Evolutionary conservation across 2,329 filamentous ascomycete genomes (phyloP).

Genomic region (Xylaria sp.): DNA sequence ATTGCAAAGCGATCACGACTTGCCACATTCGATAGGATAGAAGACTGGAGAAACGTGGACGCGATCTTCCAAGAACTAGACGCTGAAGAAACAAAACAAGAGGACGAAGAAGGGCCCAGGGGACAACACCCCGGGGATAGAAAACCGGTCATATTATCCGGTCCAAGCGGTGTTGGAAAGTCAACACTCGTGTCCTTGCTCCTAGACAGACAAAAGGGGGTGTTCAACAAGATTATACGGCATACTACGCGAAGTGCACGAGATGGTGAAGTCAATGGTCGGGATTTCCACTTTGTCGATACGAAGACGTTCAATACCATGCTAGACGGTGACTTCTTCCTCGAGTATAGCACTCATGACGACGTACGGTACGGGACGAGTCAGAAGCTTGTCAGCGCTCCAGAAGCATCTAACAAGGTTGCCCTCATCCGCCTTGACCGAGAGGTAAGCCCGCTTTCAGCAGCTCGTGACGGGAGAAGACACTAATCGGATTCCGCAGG

Average conservation of each 20-base stretch:
- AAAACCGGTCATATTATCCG: slow-evolving; percentile 69
- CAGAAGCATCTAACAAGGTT: slow-evolving; percentile 63
- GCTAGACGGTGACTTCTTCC: slow-evolving; percentile 63
- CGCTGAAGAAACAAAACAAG: slow-evolving; percentile 44
- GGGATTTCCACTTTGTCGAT: slow-evolving; percentile 62
- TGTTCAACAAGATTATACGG: slow-evolving; percentile 64
- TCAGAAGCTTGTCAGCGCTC: slow-evolving; percentile 56
- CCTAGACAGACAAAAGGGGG: slow-evolving; percentile 65
- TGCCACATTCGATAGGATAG: slow-evolving; percentile 82
- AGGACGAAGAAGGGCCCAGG: slow-evolving; percentile 39
- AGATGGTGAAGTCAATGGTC: slow-evolving; percentile 58
- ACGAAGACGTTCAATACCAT: slow-evolving; percentile 61
- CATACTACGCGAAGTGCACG: slow-evolving; percentile 59
- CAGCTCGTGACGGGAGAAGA: not conserved
- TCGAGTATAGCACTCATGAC: slow-evolving; percentile 59
- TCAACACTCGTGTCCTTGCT: slow-evolving; percentile 68
- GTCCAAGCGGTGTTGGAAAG: slow-evolving; percentile 66
- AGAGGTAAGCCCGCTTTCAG: slow-evolving; percentile 51
- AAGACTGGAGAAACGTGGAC: slow-evolving; percentile 75
- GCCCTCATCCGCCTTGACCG: slow-evolving; percentile 59
- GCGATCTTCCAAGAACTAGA: slow-evolving; percentile 57
- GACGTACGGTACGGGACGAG: slow-evolving; percentile 62
- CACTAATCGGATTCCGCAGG: slow-evolving; percentile 44
- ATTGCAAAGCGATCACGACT: slow-evolving; percentile 77
- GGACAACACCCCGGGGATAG: slow-evolving; percentile 51